phyloP scores from a whole-genome alignment of 371 early-diverging fungal genomes.

The Dipsacomyces acuminosporus region DNA sequence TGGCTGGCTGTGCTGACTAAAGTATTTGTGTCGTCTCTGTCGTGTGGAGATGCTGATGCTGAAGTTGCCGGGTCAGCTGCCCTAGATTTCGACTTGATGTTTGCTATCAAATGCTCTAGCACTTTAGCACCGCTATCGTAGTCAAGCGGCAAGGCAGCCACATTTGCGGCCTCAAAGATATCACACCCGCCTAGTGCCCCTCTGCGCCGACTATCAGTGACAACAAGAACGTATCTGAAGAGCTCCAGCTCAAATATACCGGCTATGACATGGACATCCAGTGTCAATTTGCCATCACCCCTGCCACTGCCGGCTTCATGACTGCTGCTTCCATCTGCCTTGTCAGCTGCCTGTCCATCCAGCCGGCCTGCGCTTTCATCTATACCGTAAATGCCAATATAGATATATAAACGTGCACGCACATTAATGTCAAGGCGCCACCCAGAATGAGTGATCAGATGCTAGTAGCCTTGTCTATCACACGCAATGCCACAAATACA shows the following conservation, averaged over 20 bases:
- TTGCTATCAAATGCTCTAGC: too few relatives aligned
- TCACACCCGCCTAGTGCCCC: slow-evolving; percentile 18
- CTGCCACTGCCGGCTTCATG: background rate
- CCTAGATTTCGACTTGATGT: background rate
- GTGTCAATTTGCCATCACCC: background rate
- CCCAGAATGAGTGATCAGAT: too few relatives aligned
- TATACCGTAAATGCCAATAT: too few relatives aligned
- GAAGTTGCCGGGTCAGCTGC: background rate
- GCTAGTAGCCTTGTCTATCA: too few relatives aligned
- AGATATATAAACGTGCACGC: too few relatives aligned
- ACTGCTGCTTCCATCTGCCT: background rate
- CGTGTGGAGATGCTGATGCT: background rate
- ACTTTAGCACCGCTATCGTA: slow-evolving; percentile 4
- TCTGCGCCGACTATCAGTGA: slow-evolving; percentile 20
- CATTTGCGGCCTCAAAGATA: slow-evolving; percentile 18
- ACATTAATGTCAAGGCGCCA: too few relatives aligned
- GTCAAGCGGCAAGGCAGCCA: slow-evolving; percentile 30
- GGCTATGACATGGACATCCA: slow-evolving; percentile 22
- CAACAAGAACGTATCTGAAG: slow-evolving; percentile 21
- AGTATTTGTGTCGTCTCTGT: too few relatives aligned
- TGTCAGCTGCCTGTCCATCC: background rate
- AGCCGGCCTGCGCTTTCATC: background rate
- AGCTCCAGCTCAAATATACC: slow-evolving; percentile 29
- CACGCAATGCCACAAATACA: too few relatives aligned
- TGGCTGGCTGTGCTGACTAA: too few relatives aligned